Conservation (phyloP, 768 basidiomycete genomes). For the Rhizopogon roseolus region DNA sequence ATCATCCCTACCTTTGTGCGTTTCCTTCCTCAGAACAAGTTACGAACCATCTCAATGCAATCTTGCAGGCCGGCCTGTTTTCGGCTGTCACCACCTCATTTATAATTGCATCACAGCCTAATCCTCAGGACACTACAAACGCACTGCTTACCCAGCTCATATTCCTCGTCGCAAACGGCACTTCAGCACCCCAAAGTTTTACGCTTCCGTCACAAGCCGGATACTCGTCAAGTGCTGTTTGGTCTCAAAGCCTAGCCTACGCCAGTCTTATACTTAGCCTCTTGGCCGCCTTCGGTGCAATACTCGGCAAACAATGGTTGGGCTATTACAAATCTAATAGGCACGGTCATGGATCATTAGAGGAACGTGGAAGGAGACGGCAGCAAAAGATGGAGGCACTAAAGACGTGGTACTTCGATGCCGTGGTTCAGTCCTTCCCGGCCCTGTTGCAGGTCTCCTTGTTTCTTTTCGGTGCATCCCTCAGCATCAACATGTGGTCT, state of each 20-base stretch:
- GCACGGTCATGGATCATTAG: constrained; percentile 4
- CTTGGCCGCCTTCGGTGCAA: constrained; percentile 13
- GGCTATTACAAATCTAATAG: constrained; percentile 1
- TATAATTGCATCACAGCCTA: constrained; percentile 7
- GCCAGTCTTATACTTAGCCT: constrained; percentile 11
- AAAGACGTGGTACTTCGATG: constrained; percentile 10
- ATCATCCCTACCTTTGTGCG: constrained; percentile 9
- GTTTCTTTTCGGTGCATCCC: constrained; percentile 10
- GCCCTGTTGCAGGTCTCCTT: constrained; percentile 10
- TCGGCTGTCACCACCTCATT: constrained; percentile 14
- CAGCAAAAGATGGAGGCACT: constrained; percentile 12
- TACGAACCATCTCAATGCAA: not conserved
- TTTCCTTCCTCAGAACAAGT: not conserved
- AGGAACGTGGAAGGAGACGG: constrained; percentile 8
- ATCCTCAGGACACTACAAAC: constrained; percentile 6
- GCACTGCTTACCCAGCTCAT: constrained; percentile 9
- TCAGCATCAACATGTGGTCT: constrained; percentile 4
- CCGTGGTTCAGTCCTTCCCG: constrained; percentile 8
- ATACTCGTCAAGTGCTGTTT: constrained; percentile 2
- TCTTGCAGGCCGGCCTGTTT: constrained; percentile 12
- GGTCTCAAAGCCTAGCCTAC: constrained; percentile 10
- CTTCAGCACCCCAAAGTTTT: constrained; percentile 1
- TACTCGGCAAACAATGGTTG: constrained; percentile 15
- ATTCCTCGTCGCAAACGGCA: constrained; percentile 7
- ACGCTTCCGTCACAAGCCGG: constrained; percentile 5